Evolutionary conservation across 2,329 filamentous ascomycete species (phyloP), one percentile per base, ranked within the genome.

Genomic region (Aureobasidium mangrovei): DNA sequence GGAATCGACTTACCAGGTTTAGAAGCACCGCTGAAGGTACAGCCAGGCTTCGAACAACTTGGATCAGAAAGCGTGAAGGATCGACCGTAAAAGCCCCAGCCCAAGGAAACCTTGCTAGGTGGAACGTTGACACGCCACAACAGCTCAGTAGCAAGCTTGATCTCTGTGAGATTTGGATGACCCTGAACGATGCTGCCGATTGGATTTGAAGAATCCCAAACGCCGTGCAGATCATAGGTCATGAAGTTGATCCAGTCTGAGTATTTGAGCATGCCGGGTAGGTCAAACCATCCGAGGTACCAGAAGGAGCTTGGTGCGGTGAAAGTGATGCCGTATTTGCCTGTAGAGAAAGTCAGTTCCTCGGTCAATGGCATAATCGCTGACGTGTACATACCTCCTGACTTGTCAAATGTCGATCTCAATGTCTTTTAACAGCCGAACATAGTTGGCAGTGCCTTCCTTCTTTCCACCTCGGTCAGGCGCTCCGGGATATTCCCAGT

Each of bases 141-240:
- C 0, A 78, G 69, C 3, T 76, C 68, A 0, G 75, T 45, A 0
- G 66, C 66, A 0, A 59, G 29, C 4, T 72, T 63, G 18, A 77
- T 77, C 60, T 78, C 74, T 2, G 73, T 74, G 0, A 77, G 53
- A 57, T 78, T 76, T 0, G 75, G 74, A 56, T 78, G 74, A 0
- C 62, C 60, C 10, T 65, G 57, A 4, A 71, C 61, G 9, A 62
- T 63, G 0, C 64, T 41, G 0, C 72, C 73, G 53, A 69, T 57
- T 49, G 57, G 42, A 53, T 61, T 62, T 0, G 59, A 26, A 0
- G 45, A 9, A 56, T 75, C 73, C 72, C 70, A 76, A 0, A 63
- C 54, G 0, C 75, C 74, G 56, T 77, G 72, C 0, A 76, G 56
- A 55, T 77, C 72, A 56, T 76, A 76, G 0, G 65, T 65, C 65